phyloP scores from a whole-genome alignment of 495 filamentous ascomycete species.

The Tuber magnatum region DNA sequence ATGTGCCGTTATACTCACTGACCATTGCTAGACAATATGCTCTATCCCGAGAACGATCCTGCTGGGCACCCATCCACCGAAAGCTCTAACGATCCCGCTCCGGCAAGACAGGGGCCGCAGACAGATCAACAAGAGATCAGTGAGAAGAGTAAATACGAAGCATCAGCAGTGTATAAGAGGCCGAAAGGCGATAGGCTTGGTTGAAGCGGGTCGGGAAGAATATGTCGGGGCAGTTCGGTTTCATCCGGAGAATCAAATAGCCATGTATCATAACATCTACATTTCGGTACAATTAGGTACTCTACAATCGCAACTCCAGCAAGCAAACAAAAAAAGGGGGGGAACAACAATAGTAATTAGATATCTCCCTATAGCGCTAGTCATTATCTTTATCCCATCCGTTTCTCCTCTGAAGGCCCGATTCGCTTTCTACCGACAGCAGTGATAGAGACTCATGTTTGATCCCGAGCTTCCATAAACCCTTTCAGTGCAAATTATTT shows the following conservation, averaged over 20 bases:
- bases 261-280: background rate
- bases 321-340: background rate
- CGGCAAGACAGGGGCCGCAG: conserved; percentile 72
- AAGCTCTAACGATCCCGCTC: conserved; percentile 71
- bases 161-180: conserved; percentile 61
- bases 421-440: conserved; percentile 20
- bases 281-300: background rate
- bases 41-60: conserved; percentile 63
- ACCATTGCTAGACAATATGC: conserved; percentile 64
- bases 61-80: conserved; percentile 72
- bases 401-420: conserved; percentile 9
- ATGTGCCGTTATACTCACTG: conserved; percentile 51
- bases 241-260: background rate
- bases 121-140: conserved; percentile 60
- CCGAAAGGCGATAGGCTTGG: conserved; percentile 79
- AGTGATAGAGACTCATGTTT: conserved; percentile 28
- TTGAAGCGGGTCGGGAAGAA: conserved; percentile 38
- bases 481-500: background rate
- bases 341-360: background rate
- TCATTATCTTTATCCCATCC: background rate
- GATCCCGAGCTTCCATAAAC: conserved; percentile 1
- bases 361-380: background rate
- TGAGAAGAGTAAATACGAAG: conserved; percentile 88
- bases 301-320: background rate
- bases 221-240: background rate